Percentiles rank a stretch among this genome's conserved stretches.
Conservation (phyloP, 2,329 filamentous ascomycete species). For the Pseudogymnoascus destructans region DNA sequence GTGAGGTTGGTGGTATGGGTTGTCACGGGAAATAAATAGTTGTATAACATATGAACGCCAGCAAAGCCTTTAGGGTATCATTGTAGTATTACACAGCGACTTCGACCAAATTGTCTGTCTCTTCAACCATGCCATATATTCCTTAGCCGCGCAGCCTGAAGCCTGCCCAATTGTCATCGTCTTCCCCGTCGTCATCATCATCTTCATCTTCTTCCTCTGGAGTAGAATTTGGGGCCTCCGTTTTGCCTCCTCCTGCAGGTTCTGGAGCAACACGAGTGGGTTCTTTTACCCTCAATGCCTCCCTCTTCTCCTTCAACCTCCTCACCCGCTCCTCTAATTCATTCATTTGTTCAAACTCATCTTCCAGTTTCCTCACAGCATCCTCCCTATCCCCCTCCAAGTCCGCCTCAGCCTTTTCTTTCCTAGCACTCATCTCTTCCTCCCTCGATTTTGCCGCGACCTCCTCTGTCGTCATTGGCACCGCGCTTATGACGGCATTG, state of each 20-base stretch:
- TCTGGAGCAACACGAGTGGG: conserved; percentile 22
- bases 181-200: conserved; percentile 31
- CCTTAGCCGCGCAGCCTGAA: conserved; percentile 28
- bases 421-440: conserved; percentile 35
- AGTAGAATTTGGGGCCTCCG: conserved; percentile 19
- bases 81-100: conserved; percentile 4
- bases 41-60: background rate
- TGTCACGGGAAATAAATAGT: background rate
- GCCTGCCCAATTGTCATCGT: conserved; percentile 46
- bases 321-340: conserved; percentile 59
- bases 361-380: conserved; percentile 56
- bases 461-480: conserved; percentile 52
- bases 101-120: background rate
- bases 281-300: conserved; percentile 42
- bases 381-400: conserved; percentile 62
- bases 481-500: conserved; percentile 53
- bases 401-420: conserved; percentile 38
- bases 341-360: conserved; percentile 75
- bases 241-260: conserved; percentile 18
- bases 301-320: conserved; percentile 55
- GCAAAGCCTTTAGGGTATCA: conserved; percentile 1
- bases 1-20: background rate
- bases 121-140: background rate
- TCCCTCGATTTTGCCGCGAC: conserved; percentile 40
- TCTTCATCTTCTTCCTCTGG: conserved; percentile 31